These are phyloP conservation scores for Limonium bicolor DNA, from an alignment of 148 eudicot genomes.

Conservation along the genomic window DNA sequence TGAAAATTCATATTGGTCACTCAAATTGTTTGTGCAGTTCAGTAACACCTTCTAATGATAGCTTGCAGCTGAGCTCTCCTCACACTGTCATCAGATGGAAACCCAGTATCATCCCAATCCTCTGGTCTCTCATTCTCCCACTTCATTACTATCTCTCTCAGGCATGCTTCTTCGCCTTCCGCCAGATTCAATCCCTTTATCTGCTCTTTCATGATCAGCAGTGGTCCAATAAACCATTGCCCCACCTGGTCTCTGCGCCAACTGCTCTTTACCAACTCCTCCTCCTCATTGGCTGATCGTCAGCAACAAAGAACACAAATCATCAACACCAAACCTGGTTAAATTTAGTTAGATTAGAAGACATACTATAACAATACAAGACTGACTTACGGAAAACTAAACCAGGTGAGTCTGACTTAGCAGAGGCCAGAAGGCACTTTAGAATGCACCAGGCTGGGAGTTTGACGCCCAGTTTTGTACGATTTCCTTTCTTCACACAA, in stretches of 20 bases:
- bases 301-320: conserved; percentile 23
- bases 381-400: conserved; percentile 50
- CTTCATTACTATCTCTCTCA: conserved; percentile 38
- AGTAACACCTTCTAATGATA: conserved; percentile 46
- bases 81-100: conserved; percentile 50
- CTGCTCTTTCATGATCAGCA: conserved; percentile 73
- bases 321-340: not conserved
- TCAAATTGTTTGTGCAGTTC: too few species aligned
- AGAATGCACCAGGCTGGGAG: conserved; percentile 81
- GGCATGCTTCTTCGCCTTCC: conserved; percentile 46
- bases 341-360: not conserved
- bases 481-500: conserved; percentile 46
- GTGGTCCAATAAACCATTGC: conserved; percentile 67
- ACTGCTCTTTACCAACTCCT: conserved; percentile 39
- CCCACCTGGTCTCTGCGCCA: conserved; percentile 61
- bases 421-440: conserved; percentile 66
- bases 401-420: conserved; percentile 53
- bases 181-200: conserved; percentile 35
- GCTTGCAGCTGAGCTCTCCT: conserved; percentile 83
- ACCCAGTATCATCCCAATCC: conserved; percentile 62
- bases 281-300: too few species aligned
- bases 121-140: conserved; percentile 50
- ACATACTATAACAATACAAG: not conserved
- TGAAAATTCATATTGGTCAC: too few species aligned
- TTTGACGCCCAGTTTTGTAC: conserved; percentile 53